A percentile compares a stretch with the other conserved stretches of the same genome.
phyloP scores from a whole-genome alignment of 352 stramenopile genomes.

The Phytophthora colocasiae region DNA sequence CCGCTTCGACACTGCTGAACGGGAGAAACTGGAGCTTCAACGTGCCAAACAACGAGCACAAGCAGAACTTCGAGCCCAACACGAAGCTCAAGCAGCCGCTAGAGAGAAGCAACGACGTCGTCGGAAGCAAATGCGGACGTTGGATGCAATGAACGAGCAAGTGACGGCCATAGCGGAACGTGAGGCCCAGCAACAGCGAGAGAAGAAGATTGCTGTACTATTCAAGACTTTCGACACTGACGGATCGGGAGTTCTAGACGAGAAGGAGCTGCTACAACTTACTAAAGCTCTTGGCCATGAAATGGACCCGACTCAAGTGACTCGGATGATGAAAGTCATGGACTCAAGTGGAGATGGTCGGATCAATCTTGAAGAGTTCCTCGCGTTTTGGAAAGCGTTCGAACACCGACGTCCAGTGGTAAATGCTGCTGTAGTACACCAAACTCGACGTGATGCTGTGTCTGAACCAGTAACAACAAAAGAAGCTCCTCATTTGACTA shows the following conservation, averaged over 20 bases:
- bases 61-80: conserved; percentile 46
- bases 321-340: conserved; percentile 67
- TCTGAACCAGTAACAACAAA: conserved; percentile 6
- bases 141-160: conserved; percentile 45
- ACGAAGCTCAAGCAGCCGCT: conserved; percentile 37
- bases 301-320: conserved; percentile 49
- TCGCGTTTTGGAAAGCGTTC: conserved; percentile 74
- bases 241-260: conserved; percentile 64
- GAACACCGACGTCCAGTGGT: conserved; percentile 33
- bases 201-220: conserved; percentile 48
- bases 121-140: conserved; percentile 45
- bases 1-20: conserved; percentile 51
- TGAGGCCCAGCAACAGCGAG: conserved; percentile 31
- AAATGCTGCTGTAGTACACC: conserved; percentile 21
- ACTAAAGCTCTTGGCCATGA: conserved; percentile 55
- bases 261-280: conserved; percentile 55
- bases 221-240: conserved; percentile 72
- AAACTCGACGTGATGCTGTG: conserved; percentile 32
- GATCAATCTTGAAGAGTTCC: conserved; percentile 71
- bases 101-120: conserved; percentile 43
- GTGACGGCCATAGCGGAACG: conserved; percentile 45
- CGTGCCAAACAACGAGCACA: conserved; percentile 50
- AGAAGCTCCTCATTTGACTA: conserved; percentile 12
- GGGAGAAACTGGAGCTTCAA: conserved; percentile 57
- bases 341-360: conserved; percentile 65